phyloP scores from a whole-genome alignment of 495 filamentous ascomycete genomes.

The Opeltia flavorubescens region DNA sequence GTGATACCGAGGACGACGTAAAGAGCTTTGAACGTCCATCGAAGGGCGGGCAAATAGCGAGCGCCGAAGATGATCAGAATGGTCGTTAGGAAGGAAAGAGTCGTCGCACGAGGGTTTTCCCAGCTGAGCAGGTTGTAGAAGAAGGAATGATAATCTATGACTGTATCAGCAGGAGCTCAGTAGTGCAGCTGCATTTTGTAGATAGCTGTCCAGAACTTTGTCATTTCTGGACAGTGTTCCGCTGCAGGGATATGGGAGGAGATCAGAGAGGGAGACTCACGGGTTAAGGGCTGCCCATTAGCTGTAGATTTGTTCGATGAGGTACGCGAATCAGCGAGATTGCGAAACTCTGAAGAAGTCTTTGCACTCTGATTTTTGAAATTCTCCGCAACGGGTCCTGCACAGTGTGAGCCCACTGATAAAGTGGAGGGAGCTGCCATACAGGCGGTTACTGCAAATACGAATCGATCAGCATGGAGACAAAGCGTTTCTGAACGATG shows the following conservation, averaged over 20 bases:
- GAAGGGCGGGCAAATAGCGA: slow-evolving; percentile 78
- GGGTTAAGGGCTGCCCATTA: slow-evolving; percentile 79
- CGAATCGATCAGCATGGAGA: background rate
- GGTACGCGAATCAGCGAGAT: slow-evolving; percentile 55
- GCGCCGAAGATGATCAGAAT: slow-evolving; percentile 74
- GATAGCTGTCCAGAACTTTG: too few species aligned
- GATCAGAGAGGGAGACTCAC: slow-evolving; percentile 35
- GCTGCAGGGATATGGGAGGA: too few species aligned
- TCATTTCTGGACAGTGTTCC: too few species aligned
- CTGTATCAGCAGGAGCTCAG: slow-evolving; percentile 9
- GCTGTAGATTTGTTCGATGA: slow-evolving; percentile 54
- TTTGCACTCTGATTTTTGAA: slow-evolving; percentile 59
- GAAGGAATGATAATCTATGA: slow-evolving; percentile 76
- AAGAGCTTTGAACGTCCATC: slow-evolving; percentile 75
- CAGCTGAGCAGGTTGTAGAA: slow-evolving; percentile 80
- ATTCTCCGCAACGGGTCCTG: slow-evolving; percentile 65
- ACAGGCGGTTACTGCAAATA: background rate
- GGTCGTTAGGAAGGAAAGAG: slow-evolving; percentile 60
- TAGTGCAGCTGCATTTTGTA: too few species aligned
- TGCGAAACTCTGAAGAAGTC: slow-evolving; percentile 58
- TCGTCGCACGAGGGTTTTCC: slow-evolving; percentile 67
- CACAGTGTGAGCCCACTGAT: slow-evolving; percentile 1
- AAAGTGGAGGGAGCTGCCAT: background rate
- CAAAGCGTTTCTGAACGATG: background rate
- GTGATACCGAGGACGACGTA: slow-evolving; percentile 60